Base-by-base conservation (phyloP, 345 rosid genomes). In the Mallotus nudiflorus region DNA sequence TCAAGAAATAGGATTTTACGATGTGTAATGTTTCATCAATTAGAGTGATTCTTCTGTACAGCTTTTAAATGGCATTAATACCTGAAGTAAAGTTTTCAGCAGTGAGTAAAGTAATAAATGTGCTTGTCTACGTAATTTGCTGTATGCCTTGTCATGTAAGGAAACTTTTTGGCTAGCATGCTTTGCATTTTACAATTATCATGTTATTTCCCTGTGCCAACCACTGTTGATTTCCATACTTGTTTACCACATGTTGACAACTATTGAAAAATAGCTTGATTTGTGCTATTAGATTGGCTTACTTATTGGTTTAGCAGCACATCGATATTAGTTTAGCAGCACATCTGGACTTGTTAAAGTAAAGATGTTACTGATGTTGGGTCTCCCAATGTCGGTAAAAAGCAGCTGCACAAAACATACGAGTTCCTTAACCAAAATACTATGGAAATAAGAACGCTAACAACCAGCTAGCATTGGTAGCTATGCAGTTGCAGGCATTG, bases 11-110 rank as follows among this genome's bases (percentile, higher is more conserved):
- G n/a, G n/a, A n/a, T n/a, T n/a, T n/a, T n/a, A n/a, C n/a, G n/a
- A n/a, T n/a, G n/a, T n/a, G n/a, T n/a, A n/a, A n/a, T n/a, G n/a
- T n/a, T n/a, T n/a, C n/a, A n/a, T n/a, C n/a, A n/a, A n/a, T n/a
- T n/a, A n/a, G n/a, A n/a, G n/a, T 33, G 37, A 33, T 66, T 35
- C n/a, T n/a, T 20, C 13, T 33, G 45, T 25, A 0, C 22, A 33
- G 20, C 11, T 31, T 66, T 65, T n/a, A 19, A 63, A 33, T 20
- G 10, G 1, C 60, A 66, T 35, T 50, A 50, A 31, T 52, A n/a
- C 16, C 9, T 61, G 48, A 73, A 73, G 52, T 31, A 55, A 42
- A 56, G 24, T 48, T 22, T 27, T 51, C 16, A n/a, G 39, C 39
- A 20, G 16, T 35, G 10, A 9, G 2, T 46, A 19, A 57, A 9